phyloP scores from a whole-genome alignment of 2,329 filamentous ascomycete genomes.

The Dactylonectria estremocensis region DNA sequence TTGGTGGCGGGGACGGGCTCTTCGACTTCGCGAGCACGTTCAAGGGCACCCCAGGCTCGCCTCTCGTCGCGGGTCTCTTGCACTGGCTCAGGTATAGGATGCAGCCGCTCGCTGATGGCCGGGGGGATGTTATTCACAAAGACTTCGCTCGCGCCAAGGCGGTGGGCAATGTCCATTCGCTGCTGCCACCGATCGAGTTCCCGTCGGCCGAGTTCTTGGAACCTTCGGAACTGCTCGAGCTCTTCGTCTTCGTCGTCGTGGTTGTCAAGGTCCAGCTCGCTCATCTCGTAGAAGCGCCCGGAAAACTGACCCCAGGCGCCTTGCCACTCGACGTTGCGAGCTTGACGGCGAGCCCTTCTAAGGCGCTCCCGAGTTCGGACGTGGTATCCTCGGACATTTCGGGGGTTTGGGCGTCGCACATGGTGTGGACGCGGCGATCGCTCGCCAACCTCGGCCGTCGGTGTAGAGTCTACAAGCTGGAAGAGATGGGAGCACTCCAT shows the following conservation, averaged over 20 bases:
- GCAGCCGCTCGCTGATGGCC: slow-evolving; percentile 74
- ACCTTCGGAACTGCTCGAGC: slow-evolving; percentile 67
- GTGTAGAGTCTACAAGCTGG: slow-evolving; percentile 52
- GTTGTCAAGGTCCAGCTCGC: slow-evolving; percentile 59
- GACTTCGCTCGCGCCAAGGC: slow-evolving; percentile 80
- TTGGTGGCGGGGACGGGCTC: slow-evolving; percentile 63
- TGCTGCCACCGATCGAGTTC: slow-evolving; percentile 85
- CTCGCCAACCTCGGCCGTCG: slow-evolving; percentile 53
- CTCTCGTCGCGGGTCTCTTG: slow-evolving; percentile 85
- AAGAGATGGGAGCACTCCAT: slow-evolving; percentile 79
- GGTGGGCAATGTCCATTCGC: slow-evolving; percentile 84
- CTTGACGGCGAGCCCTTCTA: slow-evolving; percentile 70
- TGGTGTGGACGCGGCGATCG: slow-evolving; percentile 50
- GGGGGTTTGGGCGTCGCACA: slow-evolving; percentile 51
- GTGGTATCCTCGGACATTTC: slow-evolving; percentile 54
- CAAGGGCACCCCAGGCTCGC: slow-evolving; percentile 91
- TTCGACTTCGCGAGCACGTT: slow-evolving; percentile 83
- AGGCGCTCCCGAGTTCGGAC: slow-evolving; percentile 72
- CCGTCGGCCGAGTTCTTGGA: slow-evolving; percentile 69
- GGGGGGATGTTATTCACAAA: slow-evolving; percentile 76
- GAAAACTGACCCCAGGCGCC: slow-evolving; percentile 83
- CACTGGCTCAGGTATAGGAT: slow-evolving; percentile 68
- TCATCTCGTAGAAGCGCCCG: slow-evolving; percentile 73
- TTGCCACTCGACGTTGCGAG: slow-evolving; percentile 88
- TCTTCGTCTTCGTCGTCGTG: slow-evolving; percentile 79